Percentiles rank a stretch among this genome's conserved stretches.
Conservation (phyloP, 805 yeast genomes). For the Pichia scutulata region DNA sequence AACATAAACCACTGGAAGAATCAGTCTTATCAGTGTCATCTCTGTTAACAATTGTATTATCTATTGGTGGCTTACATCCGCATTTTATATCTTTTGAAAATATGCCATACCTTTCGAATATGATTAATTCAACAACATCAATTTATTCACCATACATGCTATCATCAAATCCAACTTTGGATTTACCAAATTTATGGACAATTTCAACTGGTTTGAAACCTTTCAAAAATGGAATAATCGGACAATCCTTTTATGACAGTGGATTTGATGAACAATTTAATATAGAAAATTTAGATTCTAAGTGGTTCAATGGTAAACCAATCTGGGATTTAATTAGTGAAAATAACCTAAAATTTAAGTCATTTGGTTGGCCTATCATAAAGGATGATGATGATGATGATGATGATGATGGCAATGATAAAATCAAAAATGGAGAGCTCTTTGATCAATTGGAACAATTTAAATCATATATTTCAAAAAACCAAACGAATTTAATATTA, state of each 20-base stretch:
- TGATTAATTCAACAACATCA: slow-evolving; percentile 39
- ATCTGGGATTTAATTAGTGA: slow-evolving; percentile 43
- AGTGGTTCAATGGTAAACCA: slow-evolving; percentile 90
- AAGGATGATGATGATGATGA: too few relatives aligned
- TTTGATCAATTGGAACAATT: slow-evolving; percentile 48
- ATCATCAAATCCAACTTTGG: slow-evolving; percentile 83
- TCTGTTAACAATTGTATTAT: slow-evolving; percentile 52
- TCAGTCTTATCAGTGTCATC: neutral
- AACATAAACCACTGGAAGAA: neutral
- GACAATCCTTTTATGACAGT: slow-evolving; percentile 73
- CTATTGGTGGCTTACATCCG: slow-evolving; percentile 89
- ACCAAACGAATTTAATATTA: slow-evolving; percentile 67
- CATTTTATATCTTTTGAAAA: slow-evolving; percentile 57
- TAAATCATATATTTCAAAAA: slow-evolving; percentile 58
- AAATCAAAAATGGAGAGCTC: neutral
- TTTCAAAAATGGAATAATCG: slow-evolving; percentile 77
- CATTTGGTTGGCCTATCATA: slow-evolving; percentile 98
- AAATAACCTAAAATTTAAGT: slow-evolving; percentile 58
- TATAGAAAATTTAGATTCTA: slow-evolving; percentile 41
- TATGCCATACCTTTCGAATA: slow-evolving; percentile 65
- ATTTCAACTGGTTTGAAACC: slow-evolving; percentile 82
- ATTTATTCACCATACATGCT: slow-evolving; percentile 79
- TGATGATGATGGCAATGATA: too few relatives aligned
- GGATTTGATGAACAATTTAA: slow-evolving; percentile 46
- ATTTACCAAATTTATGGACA: slow-evolving; percentile 92